These are phyloP conservation scores for Zarea fungicola DNA, from an alignment of 2,329 filamentous ascomycete genomes.

Conservation along the genomic window DNA sequence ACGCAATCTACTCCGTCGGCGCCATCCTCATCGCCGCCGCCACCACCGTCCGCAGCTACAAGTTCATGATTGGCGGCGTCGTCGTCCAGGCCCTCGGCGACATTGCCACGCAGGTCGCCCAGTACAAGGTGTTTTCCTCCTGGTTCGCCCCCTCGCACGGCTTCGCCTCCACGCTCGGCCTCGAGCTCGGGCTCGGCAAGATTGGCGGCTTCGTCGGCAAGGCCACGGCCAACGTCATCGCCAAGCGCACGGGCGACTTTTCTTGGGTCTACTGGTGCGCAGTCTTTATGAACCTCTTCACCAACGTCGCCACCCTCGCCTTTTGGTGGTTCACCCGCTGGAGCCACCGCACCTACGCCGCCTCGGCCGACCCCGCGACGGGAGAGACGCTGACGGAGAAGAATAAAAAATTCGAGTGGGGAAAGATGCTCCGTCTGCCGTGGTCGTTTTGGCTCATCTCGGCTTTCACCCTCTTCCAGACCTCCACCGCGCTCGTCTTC, in stretches of 20 bases:
- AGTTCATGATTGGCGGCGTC: constrained; percentile 55
- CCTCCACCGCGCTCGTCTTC: constrained; percentile 50
- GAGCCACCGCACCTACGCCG: constrained; percentile 41
- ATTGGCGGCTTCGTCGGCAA: constrained; percentile 58
- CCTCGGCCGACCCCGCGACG: constrained; percentile 48
- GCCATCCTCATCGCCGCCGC: constrained; percentile 55
- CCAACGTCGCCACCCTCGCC: constrained; percentile 46
- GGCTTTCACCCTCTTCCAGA: constrained; percentile 53
- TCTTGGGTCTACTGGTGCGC: constrained; percentile 58
- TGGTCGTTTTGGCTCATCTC: constrained; percentile 56
- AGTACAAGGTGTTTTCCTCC: constrained; percentile 60
- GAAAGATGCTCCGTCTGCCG: constrained; percentile 51
- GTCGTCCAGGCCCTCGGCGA: constrained; percentile 55
- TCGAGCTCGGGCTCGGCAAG: constrained; percentile 57
- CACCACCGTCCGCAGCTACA: constrained; percentile 49
- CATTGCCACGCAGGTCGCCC: constrained; percentile 58
- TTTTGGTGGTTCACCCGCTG: constrained; percentile 54
- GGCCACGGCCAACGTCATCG: constrained; percentile 54
- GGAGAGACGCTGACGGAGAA: constrained; percentile 56
- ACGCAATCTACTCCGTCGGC: constrained; percentile 52
- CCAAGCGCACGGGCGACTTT: constrained; percentile 52
- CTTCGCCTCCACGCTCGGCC: constrained; percentile 56
- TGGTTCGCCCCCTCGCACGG: constrained; percentile 59
- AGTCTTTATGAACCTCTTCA: constrained; percentile 60
- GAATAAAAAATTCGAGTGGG: constrained; percentile 51